Base-by-base conservation (phyloP, 148 eudicot genomes). In the Polygonum maritimum region DNA sequence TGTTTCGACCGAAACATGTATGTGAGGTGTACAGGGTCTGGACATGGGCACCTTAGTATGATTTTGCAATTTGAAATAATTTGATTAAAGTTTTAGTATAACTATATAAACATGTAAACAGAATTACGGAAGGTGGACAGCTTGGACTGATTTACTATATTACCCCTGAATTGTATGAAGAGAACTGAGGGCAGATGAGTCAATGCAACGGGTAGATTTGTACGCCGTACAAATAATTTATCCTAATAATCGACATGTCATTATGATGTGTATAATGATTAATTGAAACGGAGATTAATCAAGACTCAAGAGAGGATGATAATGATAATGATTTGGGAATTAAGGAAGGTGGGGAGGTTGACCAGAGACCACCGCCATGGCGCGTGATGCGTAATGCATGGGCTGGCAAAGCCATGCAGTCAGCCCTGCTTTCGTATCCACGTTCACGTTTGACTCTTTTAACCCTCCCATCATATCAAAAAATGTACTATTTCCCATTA, bases 301-400 rank as follows among this genome's bases (percentile, higher is more conserved):
- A 26, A 26, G 31, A 26, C 14, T 26, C 31, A 26, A 26, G 31
- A 26, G 31, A 13, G 26, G 21, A 44, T 44, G 47, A 7, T 67
- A 15, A 31, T 33, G 10, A 11, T 47, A 15, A 48, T 48, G 40
- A 65, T 65, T 8, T 65, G 48, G 44, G 35, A 9, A 26, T 26
- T 26, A 26, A 13, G 44, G 48, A 78, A 73, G 71, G 54, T 75
- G 80, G 81, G 49, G n/a, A 14, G 4, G 54, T 72, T 72, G 75
- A 72, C 73, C 48, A 36, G 48, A 38, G 92, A 86, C 86, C 98
- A 92, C 98, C 92, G 91, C 85, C 86, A 72, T 31, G 88, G 84
- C 87, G 88, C 80, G 83, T 84, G 85, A 77, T 79, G 88, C 80
- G 83, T 84, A 84, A 77, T 79, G 77, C 80, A 87, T 81, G 85